Percentiles rank a stretch among this genome's conserved stretches.
Conservation (phyloP, 805 yeast species). For the Myxozyma udenii region DNA sequence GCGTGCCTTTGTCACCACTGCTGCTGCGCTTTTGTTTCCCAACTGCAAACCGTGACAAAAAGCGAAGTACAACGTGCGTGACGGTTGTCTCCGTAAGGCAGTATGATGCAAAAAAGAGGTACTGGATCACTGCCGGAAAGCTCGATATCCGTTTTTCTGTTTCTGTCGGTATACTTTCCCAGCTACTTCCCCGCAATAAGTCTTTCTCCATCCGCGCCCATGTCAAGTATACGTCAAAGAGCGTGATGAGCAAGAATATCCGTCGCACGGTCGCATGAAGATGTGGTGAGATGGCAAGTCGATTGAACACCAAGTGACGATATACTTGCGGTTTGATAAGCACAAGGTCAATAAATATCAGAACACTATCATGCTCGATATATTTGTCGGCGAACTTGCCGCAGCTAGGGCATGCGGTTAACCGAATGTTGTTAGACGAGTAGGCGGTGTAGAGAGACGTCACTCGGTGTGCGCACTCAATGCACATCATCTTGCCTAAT, state of each 20-base stretch:
- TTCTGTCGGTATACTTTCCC: background rate
- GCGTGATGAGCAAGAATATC: constrained; percentile 57
- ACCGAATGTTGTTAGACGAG: constrained; percentile 72
- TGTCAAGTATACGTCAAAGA: constrained; percentile 83
- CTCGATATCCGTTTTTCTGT: constrained; percentile 27
- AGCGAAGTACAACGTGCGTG: constrained; percentile 41
- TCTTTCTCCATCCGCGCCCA: constrained; percentile 86
- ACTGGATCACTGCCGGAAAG: constrained; percentile 40
- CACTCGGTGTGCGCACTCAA: constrained; percentile 74
- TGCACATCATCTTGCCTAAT: constrained; percentile 70
- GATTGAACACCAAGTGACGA: constrained; percentile 79
- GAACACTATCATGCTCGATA: constrained; percentile 82
- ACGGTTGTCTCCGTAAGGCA: constrained; percentile 39
- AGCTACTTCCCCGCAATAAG: constrained; percentile 36
- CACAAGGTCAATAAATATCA: constrained; percentile 77
- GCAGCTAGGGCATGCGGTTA: constrained; percentile 74
- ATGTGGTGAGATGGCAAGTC: constrained; percentile 38
- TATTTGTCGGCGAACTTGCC: constrained; percentile 79
- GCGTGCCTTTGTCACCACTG: background rate
- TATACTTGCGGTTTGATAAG: constrained; percentile 76
- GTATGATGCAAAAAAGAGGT: constrained; percentile 39
- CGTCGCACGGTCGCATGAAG: constrained; percentile 40
- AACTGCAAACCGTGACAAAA: constrained; percentile 33
- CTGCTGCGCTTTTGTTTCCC: background rate
- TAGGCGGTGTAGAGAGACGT: constrained; percentile 65